Evolutionary conservation across 1,139 yeast genomes (phyloP), one percentile per base, ranked within the genome.

Genomic region (Blastobotrys petasosporus): DNA sequence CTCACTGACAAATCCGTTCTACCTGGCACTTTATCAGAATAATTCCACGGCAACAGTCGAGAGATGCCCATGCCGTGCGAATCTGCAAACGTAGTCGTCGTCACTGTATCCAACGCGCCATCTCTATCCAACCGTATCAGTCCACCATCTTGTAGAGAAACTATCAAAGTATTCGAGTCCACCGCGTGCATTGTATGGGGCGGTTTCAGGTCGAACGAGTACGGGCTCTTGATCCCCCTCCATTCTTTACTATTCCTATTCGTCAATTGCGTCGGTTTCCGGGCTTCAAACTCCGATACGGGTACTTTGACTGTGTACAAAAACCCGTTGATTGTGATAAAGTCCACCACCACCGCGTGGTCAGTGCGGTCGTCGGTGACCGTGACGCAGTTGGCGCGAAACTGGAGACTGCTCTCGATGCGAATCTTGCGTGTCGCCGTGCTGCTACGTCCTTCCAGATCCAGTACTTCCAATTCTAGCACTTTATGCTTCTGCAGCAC

Each of bases 181-280:
- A 80, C 61, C 0, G 81, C 62, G 47, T 73, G 71, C 49, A 85
- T 56, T 16, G 70, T 65, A 48, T 77, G 76, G 1, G 95, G 92
- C 10, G 69, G 64, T 55, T 88, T 74, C 37, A 82, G 68, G 49
- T 84, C 87, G 59, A 86, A 85, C 11, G 87, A 79, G 59, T 82
- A 83, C 1, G 94, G 94, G 34, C 51, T 51, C 41, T 58, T 58
- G 40, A 63, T 55, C 32, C 56, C 53, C 34, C 64, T 42, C 66
- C 66, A 62, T 9, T 46, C 35, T 8, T 46, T 15, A 1, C 57
- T 51, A 39, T 58, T 57, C 34, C 34, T 37, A 34, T 57, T 54
- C 2, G 49, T 32, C 9, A 56, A 41, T 5, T 37, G 25, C 6
- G 47, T 37, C 4, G 45, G 37, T 15, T 31, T 31, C 12, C 37